Evolutionary conservation across 495 filamentous ascomycete genomes (phyloP), one percentile per base, ranked within the genome.

Genomic region (Talaromyces liani): DNA sequence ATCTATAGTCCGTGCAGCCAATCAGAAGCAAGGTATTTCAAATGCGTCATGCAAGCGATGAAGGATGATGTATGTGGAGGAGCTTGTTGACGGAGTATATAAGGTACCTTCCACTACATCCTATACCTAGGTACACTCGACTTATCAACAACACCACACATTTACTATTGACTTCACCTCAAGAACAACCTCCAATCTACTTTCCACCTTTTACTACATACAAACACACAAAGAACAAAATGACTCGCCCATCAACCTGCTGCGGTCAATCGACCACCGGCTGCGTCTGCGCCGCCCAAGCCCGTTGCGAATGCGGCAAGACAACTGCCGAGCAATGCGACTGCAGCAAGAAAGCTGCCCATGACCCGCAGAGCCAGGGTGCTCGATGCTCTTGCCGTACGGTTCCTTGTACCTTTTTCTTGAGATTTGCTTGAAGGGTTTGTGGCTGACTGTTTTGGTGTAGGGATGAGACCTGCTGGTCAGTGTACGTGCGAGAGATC

Each of bases 251-350:
- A 58, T 74, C 79, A n/a, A 86, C 83, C 71, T 89, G 86, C 82
- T 88, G 86, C 74, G 83, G 83, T 71, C 82, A 78, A 68, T 71
- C 80, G 67, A 74, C 79, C 61, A 76, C 72, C 62, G 79, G 75
- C 57, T 88, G 86, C 68, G 78, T 84, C 71, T 89, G 86, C 65
- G 86, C 86, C 24, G 76, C 81, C 24, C 80, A 88, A 68, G 85
- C 85, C 64, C 82, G 75, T 66, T 97, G 93, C 84, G 93, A 91
- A 16, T 98, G 93, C 71, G 93, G 93, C 67, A 83, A 93, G 78
- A 83, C 93, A 69, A 84, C 84, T 7, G 93, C 93, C 51, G 84
- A 96, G 62, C 81, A 91, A 71, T 98, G 93, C 82, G 87, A 79
- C 62, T 98, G 93, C 80, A 87, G 85, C 72, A 91, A 89, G 72